Base-by-base conservation (phyloP, 371 early-diverging fungal species). In the Syncephalis fuscata region DNA sequence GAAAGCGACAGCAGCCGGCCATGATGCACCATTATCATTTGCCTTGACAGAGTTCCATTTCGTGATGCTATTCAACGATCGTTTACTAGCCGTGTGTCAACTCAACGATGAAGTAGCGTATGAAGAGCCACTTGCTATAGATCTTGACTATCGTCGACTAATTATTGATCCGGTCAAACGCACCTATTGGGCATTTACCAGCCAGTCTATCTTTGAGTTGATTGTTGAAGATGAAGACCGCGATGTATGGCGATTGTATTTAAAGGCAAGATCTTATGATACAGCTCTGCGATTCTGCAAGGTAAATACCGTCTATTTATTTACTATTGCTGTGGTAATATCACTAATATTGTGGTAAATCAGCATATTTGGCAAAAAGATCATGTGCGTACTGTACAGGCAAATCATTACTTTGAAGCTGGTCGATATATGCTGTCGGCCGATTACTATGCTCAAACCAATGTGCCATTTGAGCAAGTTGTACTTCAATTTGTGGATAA, bases 121-220 rank as follows among this genome's bases (percentile, higher is more conserved):
- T 53, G 86, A 89, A 42, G 87, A 88, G 49, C 49, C 60, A 36
- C 76, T 90, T 22, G 71, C 78, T 8, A 48, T 81, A 62, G 16
- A 14, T 16, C n/a, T 44, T 7, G 44, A 44, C 4, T 25, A 36
- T 15, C 16, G 22, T 32, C 32, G 39, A 1, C 10, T 39, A 62
- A 65, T 73, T 0, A 72, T 80, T 1, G 96, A 95, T 54, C 65
- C 70, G 26, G 59, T 71, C 9, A 83, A 83, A 51, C 71, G 73
- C 44, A 92, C 94, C 0, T 87, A 74, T 54, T 95, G 96, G 96
- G 68, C 90, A 19, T 82, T 71, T 41, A 90, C 92, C 1, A 74
- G 73, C 3, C 49, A 59, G 14, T 64, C 80, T 1, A 76, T 95
- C 37, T 87, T 78, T 52, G 94, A 95, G 59, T 66, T 94, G 9